Evolutionary conservation across 1,284 basidiomycete genomes (phyloP).

Genomic region (Neonothopanus nambi): DNA sequence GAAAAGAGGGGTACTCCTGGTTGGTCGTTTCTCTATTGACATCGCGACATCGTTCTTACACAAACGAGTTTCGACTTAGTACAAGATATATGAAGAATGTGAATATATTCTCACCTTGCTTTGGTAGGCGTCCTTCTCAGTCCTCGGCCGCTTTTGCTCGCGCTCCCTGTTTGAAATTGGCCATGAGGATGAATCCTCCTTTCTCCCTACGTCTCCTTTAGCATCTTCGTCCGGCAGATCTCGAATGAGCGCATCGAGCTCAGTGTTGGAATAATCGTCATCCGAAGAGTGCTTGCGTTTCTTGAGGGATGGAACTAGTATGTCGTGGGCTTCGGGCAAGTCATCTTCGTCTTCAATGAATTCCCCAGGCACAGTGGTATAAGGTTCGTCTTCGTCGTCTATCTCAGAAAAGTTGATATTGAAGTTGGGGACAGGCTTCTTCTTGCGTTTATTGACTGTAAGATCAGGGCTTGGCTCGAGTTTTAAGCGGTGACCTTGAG

Average conservation of each 20-base stretch:
- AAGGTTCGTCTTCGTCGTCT: constrained; percentile 27
- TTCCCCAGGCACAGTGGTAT: constrained; percentile 14
- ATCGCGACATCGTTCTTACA: background rate
- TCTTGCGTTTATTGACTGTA: constrained; percentile 27
- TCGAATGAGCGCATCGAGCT: constrained; percentile 34
- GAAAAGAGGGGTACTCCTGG: background rate
- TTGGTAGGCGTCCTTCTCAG: background rate
- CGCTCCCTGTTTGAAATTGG: background rate
- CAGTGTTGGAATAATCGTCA: constrained; percentile 38
- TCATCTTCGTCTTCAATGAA: constrained; percentile 43
- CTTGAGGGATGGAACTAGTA: constrained; percentile 23
- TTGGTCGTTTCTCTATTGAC: background rate
- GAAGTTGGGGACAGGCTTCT: constrained; percentile 44
- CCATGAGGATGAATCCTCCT: constrained; percentile 6
- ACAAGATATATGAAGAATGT: too few relatives aligned
- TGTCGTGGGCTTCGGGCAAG: constrained; percentile 44
- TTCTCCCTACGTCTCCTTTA: background rate
- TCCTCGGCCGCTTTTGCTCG: background rate
- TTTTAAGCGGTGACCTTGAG: constrained; percentile 48
- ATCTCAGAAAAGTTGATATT: constrained; percentile 54
- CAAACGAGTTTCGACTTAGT: background rate
- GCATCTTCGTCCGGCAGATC: constrained; percentile 18
- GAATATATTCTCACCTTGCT: too few relatives aligned
- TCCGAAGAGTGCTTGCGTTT: constrained; percentile 25
- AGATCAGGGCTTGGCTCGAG: constrained; percentile 29